Conservation (phyloP, 1,139 yeast genomes). For the Debaryomyces sp. region DNA sequence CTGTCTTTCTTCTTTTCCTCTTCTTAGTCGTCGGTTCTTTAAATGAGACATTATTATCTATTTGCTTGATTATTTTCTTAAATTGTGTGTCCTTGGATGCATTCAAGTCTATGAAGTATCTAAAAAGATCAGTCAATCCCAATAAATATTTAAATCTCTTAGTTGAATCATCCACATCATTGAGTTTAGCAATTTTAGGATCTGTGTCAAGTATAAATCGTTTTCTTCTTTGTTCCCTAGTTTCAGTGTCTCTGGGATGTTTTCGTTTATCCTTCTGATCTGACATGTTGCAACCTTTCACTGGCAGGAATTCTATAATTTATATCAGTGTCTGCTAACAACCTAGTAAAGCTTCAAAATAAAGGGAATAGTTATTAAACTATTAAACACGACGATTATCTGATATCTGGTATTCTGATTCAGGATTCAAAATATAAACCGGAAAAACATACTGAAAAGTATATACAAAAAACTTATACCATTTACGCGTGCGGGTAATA, state of each 20-base stretch:
- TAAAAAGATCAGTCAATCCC: slow-evolving; percentile 81
- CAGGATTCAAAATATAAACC: background rate
- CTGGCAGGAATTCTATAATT: background rate
- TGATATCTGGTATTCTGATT: background rate
- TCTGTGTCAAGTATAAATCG: slow-evolving; percentile 54
- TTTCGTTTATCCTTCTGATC: slow-evolving; percentile 1
- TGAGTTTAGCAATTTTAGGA: slow-evolving; percentile 55
- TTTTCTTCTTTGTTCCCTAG: slow-evolving; percentile 40
- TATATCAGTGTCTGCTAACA: background rate
- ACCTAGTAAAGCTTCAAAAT: background rate
- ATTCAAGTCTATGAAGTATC: slow-evolving; percentile 82
- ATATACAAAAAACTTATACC: background rate
- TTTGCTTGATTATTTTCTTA: slow-evolving; percentile 48
- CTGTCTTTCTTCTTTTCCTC: slow-evolving; percentile 60
- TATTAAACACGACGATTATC: background rate
- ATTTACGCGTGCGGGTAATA: background rate
- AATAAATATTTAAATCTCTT: slow-evolving; percentile 79
- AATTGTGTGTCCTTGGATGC: slow-evolving; percentile 75
- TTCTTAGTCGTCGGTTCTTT: slow-evolving; percentile 22
- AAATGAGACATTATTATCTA: slow-evolving; percentile 39
- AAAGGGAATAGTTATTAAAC: background rate
- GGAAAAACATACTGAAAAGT: background rate
- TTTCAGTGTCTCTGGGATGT: slow-evolving; percentile 19
- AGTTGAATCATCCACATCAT: slow-evolving; percentile 71
- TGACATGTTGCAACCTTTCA: slow-evolving; percentile 8